Conservation (phyloP, 768 basidiomycete genomes). For the Solioccasus polychromus region DNA sequence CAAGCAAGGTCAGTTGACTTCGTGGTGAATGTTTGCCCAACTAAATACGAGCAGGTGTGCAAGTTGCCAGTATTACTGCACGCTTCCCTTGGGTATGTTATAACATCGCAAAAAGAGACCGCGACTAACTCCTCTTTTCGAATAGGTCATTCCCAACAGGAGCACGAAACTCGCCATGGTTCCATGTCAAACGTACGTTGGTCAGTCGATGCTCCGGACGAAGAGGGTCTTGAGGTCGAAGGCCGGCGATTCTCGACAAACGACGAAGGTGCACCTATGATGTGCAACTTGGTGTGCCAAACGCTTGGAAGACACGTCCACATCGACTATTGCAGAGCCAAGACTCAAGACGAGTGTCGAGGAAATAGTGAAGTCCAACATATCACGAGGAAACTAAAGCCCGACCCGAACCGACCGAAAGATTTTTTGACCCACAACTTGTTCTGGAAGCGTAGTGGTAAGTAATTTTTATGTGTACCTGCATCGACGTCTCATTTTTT, state of each 20-base stretch:
- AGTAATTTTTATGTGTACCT: constrained; percentile 1
- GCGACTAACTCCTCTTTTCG: not conserved
- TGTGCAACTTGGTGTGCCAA: constrained; percentile 55
- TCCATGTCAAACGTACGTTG: constrained; percentile 57
- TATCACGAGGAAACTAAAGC: constrained; percentile 36
- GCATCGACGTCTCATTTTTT: not conserved
- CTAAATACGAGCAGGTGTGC: constrained; percentile 38
- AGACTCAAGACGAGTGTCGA: constrained; percentile 33
- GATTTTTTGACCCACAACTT: constrained; percentile 55
- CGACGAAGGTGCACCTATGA: constrained; percentile 59
- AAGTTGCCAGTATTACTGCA: constrained; percentile 58
- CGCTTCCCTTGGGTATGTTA: constrained; percentile 45
- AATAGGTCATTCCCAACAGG: constrained; percentile 52
- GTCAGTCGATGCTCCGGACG: constrained; percentile 53
- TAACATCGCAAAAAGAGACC: not conserved
- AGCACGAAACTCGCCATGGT: constrained; percentile 60
- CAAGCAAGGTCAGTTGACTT: constrained; percentile 37
- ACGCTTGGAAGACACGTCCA: constrained; percentile 53
- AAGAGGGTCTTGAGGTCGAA: constrained; percentile 44
- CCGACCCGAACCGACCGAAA: constrained; percentile 45
- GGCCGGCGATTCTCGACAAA: constrained; percentile 50
- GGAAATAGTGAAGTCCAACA: constrained; percentile 45
- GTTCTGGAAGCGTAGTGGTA: constrained; percentile 56
- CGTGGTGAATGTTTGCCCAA: not conserved
- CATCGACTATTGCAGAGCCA: constrained; percentile 51